Evolutionary conservation across 192 early-diverging fungal genomes (phyloP).

Genomic region (Coemansia sp.): DNA sequence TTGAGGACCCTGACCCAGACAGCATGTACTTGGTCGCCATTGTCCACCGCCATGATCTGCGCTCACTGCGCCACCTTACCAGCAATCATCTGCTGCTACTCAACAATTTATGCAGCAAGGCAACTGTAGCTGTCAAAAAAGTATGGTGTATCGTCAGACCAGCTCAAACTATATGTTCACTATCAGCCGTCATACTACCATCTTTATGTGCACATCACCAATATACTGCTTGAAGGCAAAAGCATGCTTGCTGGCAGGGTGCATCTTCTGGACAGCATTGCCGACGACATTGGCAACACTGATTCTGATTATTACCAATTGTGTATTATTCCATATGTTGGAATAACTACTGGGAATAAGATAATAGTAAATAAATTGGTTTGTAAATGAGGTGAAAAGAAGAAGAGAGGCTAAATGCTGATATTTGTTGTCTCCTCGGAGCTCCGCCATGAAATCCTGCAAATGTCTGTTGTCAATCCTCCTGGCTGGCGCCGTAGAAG

Average conservation of each 20-base stretch:
- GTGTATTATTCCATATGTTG: slow-evolving; percentile 60
- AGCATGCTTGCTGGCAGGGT: slow-evolving; percentile 68
- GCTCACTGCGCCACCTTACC: slow-evolving; percentile 67
- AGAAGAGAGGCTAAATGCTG: no score
- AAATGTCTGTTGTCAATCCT: no score
- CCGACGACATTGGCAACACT: slow-evolving; percentile 68
- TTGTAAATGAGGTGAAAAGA: no score
- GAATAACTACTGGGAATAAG: no score
- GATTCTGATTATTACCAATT: slow-evolving; percentile 66
- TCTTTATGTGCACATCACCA: slow-evolving; percentile 77
- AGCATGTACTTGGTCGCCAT: slow-evolving; percentile 24
- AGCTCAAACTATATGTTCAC: slow-evolving; percentile 73
- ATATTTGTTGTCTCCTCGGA: no score
- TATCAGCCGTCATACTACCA: slow-evolving; percentile 87
- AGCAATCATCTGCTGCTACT: slow-evolving; percentile 64
- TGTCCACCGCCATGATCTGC: slow-evolving; percentile 59
- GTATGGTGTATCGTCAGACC: slow-evolving; percentile 58
- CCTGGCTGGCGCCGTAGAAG: no score
- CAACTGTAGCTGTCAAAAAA: slow-evolving; percentile 47
- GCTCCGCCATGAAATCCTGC: no score
- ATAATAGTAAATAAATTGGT: no score
- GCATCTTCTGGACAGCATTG: slow-evolving; percentile 70
- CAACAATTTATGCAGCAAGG: slow-evolving; percentile 62
- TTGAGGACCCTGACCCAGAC: no score
- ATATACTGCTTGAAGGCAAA: slow-evolving; percentile 60